Evolutionary conservation across 129 eudicot genomes (phyloP).

Genomic region (Daucus carota): DH1_v3.0 NC_030384.2:32268001-32268500

Average conservation of each 20-base stretch:
- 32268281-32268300: not conserved
- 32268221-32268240: conserved; percentile 4
- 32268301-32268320: not conserved
- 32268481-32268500: not conserved
- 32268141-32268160: not conserved
- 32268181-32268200: not conserved
- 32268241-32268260: not conserved
- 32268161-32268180: too few relatives aligned
- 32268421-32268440: too few relatives aligned
- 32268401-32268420: not conserved
- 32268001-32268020: conserved; percentile 90
- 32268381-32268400: not conserved
- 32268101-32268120: not conserved
- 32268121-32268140: conserved; percentile 13
- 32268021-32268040: conserved; percentile 97
- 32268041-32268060: conserved; percentile 89
- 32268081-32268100: conserved; percentile 34
- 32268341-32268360: not conserved
- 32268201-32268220: not conserved
- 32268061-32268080: conserved; percentile 88
- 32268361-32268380: not conserved
- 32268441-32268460: too few relatives aligned
- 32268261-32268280: not conserved
- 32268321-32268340: not conserved
- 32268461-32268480: not conserved